These are phyloP conservation scores for Phytophthora ramorum DNA, from an alignment of 352 stramenopile species.

Conservation along the genomic window DNA sequence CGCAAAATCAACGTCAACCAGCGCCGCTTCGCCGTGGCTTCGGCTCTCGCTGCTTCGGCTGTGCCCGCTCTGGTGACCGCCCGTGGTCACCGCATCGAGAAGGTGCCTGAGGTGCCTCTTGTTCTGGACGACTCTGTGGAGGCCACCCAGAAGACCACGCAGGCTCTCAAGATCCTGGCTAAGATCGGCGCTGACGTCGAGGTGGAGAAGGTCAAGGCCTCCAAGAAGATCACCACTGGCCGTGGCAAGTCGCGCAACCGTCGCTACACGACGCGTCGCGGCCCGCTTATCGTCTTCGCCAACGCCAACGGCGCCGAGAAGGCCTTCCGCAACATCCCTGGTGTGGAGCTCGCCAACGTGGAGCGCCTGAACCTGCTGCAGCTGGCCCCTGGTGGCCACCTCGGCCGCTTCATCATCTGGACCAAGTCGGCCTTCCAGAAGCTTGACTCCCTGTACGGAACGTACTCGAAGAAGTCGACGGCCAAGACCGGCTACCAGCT, in stretches of 20 bases:
- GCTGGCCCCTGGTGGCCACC: slow-evolving; percentile 97
- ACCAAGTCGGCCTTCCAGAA: slow-evolving; percentile 98
- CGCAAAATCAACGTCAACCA: slow-evolving; percentile 99
- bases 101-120: slow-evolving; percentile 97
- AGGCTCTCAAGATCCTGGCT: slow-evolving; percentile 95
- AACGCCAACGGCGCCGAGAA: slow-evolving; percentile 94
- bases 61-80: slow-evolving; percentile 98
- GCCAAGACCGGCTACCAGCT: slow-evolving; percentile 95
- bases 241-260: slow-evolving; percentile 99
- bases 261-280: slow-evolving; percentile 95
- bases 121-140: slow-evolving; percentile 96
- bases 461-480: slow-evolving; percentile 89
- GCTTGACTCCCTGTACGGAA: slow-evolving; percentile 97
- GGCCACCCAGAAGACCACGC: slow-evolving; percentile 94
- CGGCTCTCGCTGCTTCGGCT: slow-evolving; percentile 96
- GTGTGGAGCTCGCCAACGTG: slow-evolving; percentile 98
- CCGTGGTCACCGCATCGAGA: slow-evolving; percentile 97
- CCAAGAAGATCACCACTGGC: slow-evolving; percentile 97
- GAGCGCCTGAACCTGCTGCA: slow-evolving; percentile 98
- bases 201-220: slow-evolving; percentile 98
- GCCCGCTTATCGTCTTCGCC: slow-evolving; percentile 97
- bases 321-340: slow-evolving; percentile 98
- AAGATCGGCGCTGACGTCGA: slow-evolving; percentile 96
- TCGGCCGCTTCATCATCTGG: slow-evolving; percentile 99
- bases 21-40: slow-evolving; percentile 97